phyloP scores from a whole-genome alignment of 2,329 filamentous ascomycete genomes.

The Fusarium bulbicola region DNA sequence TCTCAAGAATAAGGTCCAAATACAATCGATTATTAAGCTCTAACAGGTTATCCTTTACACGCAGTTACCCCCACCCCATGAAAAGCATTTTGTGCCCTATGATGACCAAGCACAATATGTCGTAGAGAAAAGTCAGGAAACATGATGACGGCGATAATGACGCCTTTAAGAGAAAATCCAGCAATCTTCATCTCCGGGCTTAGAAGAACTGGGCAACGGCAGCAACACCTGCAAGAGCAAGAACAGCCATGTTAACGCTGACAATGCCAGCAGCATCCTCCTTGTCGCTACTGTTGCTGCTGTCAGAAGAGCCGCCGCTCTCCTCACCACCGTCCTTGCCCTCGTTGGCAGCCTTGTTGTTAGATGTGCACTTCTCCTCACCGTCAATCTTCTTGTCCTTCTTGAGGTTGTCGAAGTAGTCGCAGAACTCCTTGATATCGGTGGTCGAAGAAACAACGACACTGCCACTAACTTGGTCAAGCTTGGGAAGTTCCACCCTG shows the following conservation, averaged over 20 bases:
- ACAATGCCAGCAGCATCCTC: conserved; percentile 57
- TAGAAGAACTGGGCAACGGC: conserved; percentile 63
- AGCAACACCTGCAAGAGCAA: conserved; percentile 58
- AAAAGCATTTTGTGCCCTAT: conserved; percentile 42
- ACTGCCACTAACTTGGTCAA: conserved; percentile 75
- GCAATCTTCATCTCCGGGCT: conserved; percentile 43
- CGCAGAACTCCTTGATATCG: conserved; percentile 65
- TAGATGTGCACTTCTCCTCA: conserved; percentile 57
- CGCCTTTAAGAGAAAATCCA: conserved; percentile 45
- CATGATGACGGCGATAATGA: conserved; percentile 48
- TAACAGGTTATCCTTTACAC: conserved; percentile 49
- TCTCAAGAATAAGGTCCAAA: conserved; percentile 40
- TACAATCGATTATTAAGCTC: conserved; percentile 57
- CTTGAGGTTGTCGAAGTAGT: conserved; percentile 58
- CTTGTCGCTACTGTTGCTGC: conserved; percentile 41
- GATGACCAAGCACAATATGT: conserved; percentile 48
- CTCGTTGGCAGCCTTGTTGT: conserved; percentile 63
- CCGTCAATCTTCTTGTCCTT: conserved; percentile 55
- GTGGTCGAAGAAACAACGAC: conserved; percentile 75
- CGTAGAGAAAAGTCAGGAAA: conserved; percentile 48
- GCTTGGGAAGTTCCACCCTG: conserved; percentile 76
- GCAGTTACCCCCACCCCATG: conserved; percentile 39
- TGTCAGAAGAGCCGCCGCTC: conserved; percentile 37
- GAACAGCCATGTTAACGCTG: conserved; percentile 56
- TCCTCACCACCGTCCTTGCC: conserved; percentile 48